Evolutionary conservation across 208 protist species (phyloP).

Genomic region (Sergeia podlipaevii): DNA sequence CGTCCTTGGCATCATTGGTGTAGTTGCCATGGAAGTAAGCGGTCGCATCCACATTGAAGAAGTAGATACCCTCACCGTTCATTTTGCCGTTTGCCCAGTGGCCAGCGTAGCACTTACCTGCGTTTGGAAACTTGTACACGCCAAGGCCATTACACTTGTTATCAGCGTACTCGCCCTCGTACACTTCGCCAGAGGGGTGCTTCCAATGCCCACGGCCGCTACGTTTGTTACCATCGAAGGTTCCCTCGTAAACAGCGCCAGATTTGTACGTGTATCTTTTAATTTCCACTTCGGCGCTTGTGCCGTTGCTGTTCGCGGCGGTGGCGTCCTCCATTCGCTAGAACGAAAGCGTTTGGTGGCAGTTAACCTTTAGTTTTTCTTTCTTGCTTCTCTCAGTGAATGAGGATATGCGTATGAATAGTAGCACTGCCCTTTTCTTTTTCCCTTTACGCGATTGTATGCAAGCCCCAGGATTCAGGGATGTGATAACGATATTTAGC

Average conservation of each 20-base stretch:
- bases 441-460: no score
- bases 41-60: constrained; percentile 58
- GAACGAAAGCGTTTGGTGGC: no score
- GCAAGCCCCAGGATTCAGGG: no score
- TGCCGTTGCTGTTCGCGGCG: no score
- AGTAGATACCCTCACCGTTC: constrained; percentile 84
- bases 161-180: constrained; percentile 86
- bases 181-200: constrained; percentile 75
- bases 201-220: constrained; percentile 75
- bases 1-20: constrained; percentile 78
- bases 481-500: no score
- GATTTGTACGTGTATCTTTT: constrained; percentile 85
- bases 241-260: constrained; percentile 85
- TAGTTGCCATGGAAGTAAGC: constrained; percentile 78
- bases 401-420: no score
- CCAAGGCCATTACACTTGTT: constrained; percentile 86
- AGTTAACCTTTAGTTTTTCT: no score
- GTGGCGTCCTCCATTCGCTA: no score
- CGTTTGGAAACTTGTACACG: constrained; percentile 64
- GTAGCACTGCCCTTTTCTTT: no score
- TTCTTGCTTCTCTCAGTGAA: no score
- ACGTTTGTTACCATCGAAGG: constrained; percentile 69
- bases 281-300: constrained; percentile 20
- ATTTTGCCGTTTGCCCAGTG: constrained; percentile 74
- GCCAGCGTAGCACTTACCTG: constrained; percentile 81